Percentiles rank a stretch among this genome's conserved stretches.
Evolutionary conservation across 768 basidiomycete species (phyloP).

Genomic region (Phaeotremella skinneri): DNA sequence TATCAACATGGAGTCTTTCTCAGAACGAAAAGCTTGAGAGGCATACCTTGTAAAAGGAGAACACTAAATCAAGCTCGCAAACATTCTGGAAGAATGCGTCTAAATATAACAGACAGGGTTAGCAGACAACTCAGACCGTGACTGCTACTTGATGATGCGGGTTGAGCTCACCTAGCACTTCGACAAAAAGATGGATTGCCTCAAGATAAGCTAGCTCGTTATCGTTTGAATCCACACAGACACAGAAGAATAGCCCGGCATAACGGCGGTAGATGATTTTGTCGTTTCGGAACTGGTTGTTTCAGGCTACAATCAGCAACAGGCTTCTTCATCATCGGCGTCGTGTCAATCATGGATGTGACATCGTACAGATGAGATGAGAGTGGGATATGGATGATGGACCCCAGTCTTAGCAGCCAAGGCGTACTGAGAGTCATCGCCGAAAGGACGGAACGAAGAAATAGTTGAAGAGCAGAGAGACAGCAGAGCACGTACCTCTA

Average conservation of each 20-base stretch:
- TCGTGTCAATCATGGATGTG: no score
- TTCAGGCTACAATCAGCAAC: not conserved
- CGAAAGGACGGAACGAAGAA: not conserved
- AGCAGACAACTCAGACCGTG: no score
- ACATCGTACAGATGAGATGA: no score
- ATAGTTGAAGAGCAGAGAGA: not conserved
- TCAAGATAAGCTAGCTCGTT: slow-evolving; percentile 97
- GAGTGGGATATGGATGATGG: slow-evolving; percentile 5
- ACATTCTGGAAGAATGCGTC: slow-evolving; percentile 99
- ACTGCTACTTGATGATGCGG: no score
- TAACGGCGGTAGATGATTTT: slow-evolving; percentile 97
- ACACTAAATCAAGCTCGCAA: slow-evolving; percentile 94
- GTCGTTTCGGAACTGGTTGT: slow-evolving; percentile 86
- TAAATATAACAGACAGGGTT: no score
- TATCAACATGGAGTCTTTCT: not conserved
- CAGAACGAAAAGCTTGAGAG: not conserved
- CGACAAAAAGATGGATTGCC: slow-evolving; percentile 96
- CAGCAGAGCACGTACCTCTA: slow-evolving; percentile 69
- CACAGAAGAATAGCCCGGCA: slow-evolving; percentile 95
- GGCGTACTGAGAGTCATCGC: not conserved
- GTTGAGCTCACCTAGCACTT: slow-evolving; percentile 74
- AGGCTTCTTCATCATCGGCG: not conserved
- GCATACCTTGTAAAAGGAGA: slow-evolving; percentile 93
- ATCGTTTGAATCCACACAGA: slow-evolving; percentile 97
- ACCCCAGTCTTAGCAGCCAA: no score